Conservation (phyloP, 2,329 filamentous ascomycete genomes). For the Ophiostoma ulmi region DNA sequence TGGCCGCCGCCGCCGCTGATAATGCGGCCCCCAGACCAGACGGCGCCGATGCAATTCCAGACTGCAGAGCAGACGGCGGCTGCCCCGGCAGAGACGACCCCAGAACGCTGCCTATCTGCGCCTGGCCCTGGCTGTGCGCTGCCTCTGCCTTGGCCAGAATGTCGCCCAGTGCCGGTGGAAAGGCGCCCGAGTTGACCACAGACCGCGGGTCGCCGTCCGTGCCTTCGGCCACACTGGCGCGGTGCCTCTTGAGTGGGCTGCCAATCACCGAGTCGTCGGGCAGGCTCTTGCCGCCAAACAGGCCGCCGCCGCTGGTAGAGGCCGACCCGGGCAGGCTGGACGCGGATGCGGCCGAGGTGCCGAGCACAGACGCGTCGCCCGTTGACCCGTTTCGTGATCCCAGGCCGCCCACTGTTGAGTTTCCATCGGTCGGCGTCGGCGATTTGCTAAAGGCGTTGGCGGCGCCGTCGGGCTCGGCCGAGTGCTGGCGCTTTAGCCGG, state of each 20-base stretch:
- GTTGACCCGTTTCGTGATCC: slow-evolving; percentile 34
- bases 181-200: slow-evolving; percentile 28
- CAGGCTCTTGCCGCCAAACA: slow-evolving; percentile 42
- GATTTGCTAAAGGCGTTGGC: slow-evolving; percentile 9
- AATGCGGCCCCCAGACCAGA: slow-evolving; percentile 7
- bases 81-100: not conserved
- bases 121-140: slow-evolving; percentile 29
- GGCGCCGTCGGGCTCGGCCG: slow-evolving; percentile 58
- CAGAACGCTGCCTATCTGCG: slow-evolving; percentile 7
- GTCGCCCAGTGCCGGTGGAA: slow-evolving; percentile 40
- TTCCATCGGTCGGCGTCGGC: slow-evolving; percentile 26
- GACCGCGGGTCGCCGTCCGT: slow-evolving; percentile 35
- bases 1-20: not conserved
- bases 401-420: not conserved
- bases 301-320: slow-evolving; percentile 16
- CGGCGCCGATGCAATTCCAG: not conserved
- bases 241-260: slow-evolving; percentile 71
- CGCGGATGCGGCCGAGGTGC: not conserved
- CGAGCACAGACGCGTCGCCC: slow-evolving; percentile 28
- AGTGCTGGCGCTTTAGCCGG: slow-evolving; percentile 78
- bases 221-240: slow-evolving; percentile 54
- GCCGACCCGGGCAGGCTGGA: not conserved
- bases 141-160: slow-evolving; percentile 39
- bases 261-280: slow-evolving; percentile 51
- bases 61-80: not conserved